These are phyloP conservation scores for Microdochium bolleyi DNA, from an alignment of 2,329 filamentous ascomycete genomes.

Conservation along the genomic window DNA sequence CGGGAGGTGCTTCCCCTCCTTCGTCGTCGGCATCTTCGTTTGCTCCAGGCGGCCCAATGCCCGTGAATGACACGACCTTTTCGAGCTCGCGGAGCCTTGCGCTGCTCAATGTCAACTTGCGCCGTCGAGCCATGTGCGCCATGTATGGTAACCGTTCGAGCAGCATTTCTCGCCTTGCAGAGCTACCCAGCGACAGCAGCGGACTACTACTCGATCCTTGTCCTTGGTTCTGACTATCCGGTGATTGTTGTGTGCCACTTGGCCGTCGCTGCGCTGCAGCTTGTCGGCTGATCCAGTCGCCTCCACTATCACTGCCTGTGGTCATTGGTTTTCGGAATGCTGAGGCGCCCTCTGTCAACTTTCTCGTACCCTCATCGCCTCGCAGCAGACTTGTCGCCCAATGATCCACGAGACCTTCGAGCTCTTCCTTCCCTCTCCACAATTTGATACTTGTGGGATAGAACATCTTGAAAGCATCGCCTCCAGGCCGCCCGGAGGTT, in stretches of 20 bases:
- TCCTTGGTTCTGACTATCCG: conserved; percentile 13
- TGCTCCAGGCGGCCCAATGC: conserved; percentile 31
- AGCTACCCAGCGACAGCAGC: conserved; percentile 52
- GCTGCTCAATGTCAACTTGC: conserved; percentile 23
- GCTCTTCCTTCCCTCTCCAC: conserved; percentile 77
- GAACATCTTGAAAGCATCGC: conserved; percentile 79
- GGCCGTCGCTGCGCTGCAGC: conserved; percentile 7
- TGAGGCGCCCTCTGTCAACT: conserved; percentile 35
- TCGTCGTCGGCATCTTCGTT: conserved; percentile 23
- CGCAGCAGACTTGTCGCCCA: conserved; percentile 57
- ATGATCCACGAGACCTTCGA: conserved; percentile 63
- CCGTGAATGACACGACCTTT: conserved; percentile 60
- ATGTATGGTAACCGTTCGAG: conserved; percentile 86
- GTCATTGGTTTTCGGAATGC: conserved; percentile 38
- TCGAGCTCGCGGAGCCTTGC: conserved; percentile 51
- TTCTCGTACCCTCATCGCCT: conserved; percentile 34
- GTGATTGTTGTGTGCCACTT: conserved; percentile 10
- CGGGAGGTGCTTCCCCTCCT: conserved; percentile 32
- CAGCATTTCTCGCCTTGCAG: conserved; percentile 65
- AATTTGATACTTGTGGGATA: conserved; percentile 80
- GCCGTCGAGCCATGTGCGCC: conserved; percentile 50
- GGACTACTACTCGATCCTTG: conserved; percentile 18
- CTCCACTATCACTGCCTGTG: conserved; percentile 10
- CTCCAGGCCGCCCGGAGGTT: conserved; percentile 31
- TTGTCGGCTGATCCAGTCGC: conserved; percentile 10